A percentile compares a stretch with the other conserved stretches of the same genome.
These are phyloP conservation scores for Xylaria sp. DNA, from an alignment of 2,329 filamentous ascomycete genomes.

Conservation along the genomic window DNA sequence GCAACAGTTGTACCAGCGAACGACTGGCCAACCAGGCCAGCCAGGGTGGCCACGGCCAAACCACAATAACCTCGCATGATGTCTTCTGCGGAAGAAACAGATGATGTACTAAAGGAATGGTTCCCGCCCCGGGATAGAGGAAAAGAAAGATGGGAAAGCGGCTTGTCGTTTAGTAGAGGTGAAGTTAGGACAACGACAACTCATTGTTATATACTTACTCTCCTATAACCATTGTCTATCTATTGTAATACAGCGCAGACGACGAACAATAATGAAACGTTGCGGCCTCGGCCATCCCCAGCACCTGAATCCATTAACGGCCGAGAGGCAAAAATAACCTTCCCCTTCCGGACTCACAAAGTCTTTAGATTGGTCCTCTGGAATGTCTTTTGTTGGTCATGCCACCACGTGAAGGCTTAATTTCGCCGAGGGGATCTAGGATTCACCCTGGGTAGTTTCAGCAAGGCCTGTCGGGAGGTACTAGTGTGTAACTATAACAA, in stretches of 20 bases:
- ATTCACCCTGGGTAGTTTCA: slow-evolving; percentile 22
- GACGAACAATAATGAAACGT: slow-evolving; percentile 30
- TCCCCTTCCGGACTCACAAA: slow-evolving; percentile 34
- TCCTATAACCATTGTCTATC: neutral
- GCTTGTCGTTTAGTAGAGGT: slow-evolving; percentile 6
- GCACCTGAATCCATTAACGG: neutral
- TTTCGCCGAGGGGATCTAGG: slow-evolving; percentile 36
- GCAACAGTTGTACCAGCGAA: slow-evolving; percentile 32
- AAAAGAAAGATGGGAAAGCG: neutral
- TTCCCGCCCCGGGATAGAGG: neutral
- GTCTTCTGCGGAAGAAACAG: slow-evolving; percentile 5
- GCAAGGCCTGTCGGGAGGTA: slow-evolving; percentile 8
- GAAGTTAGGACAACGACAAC: neutral
- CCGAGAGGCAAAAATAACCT: slow-evolving; percentile 32
- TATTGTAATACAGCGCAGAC: neutral
- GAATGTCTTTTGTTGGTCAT: slow-evolving; percentile 26
- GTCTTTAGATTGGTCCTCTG: slow-evolving; percentile 9
- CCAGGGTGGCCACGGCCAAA: slow-evolving; percentile 34
- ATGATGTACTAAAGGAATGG: slow-evolving; percentile 2
- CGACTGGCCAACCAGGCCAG: slow-evolving; percentile 27
- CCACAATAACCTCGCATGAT: slow-evolving; percentile 35
- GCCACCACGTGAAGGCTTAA: slow-evolving; percentile 23
- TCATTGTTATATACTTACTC: slow-evolving; percentile 28
- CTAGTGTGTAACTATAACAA: slow-evolving; percentile 4
- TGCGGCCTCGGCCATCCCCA: slow-evolving; percentile 14